Percentiles rank a stretch among this genome's conserved stretches.
These are phyloP conservation scores for Pleurostoma richardsiae DNA, from an alignment of 2,329 filamentous ascomycete genomes.

Conservation along the genomic window DNA sequence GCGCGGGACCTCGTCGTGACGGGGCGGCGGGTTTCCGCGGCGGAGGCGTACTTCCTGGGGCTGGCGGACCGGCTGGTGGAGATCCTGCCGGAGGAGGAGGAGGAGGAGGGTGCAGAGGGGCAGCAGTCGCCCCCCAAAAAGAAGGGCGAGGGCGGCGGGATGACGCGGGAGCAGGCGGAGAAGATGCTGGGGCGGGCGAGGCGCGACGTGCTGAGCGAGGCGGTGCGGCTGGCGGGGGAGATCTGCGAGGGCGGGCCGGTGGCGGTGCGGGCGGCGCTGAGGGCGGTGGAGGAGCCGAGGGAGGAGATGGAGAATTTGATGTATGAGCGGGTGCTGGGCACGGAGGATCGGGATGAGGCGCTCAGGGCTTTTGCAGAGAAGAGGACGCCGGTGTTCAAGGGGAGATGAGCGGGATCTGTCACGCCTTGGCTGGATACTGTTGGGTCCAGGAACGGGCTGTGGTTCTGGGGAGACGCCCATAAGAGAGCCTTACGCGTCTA, in stretches of 20 bases:
- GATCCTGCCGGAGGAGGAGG: constrained; percentile 55
- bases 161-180: constrained; percentile 20
- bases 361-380: constrained; percentile 73
- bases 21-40: constrained; percentile 73
- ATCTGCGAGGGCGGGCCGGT: constrained; percentile 82
- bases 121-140: constrained; percentile 21
- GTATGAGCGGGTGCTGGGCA: constrained; percentile 78
- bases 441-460: too few species aligned
- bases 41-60: constrained; percentile 88
- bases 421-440: too few species aligned
- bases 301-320: constrained; percentile 82
- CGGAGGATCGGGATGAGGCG: constrained; percentile 84
- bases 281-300: constrained; percentile 67
- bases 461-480: too few species aligned
- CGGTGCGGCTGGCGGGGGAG: constrained; percentile 71
- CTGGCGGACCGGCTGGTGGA: constrained; percentile 88
- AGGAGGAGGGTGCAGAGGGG: constrained; percentile 29
- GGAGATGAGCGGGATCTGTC: constrained; percentile 20
- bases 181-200: constrained; percentile 50
- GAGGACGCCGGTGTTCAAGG: constrained; percentile 54
- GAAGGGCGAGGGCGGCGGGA: too few species aligned
- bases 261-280: constrained; percentile 72
- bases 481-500: too few species aligned
- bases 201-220: constrained; percentile 66
- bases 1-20: constrained; percentile 91